These are phyloP conservation scores for Metarhizium rileyi DNA, from an alignment of 2,329 filamentous ascomycete species.

Conservation along the genomic window DNA sequence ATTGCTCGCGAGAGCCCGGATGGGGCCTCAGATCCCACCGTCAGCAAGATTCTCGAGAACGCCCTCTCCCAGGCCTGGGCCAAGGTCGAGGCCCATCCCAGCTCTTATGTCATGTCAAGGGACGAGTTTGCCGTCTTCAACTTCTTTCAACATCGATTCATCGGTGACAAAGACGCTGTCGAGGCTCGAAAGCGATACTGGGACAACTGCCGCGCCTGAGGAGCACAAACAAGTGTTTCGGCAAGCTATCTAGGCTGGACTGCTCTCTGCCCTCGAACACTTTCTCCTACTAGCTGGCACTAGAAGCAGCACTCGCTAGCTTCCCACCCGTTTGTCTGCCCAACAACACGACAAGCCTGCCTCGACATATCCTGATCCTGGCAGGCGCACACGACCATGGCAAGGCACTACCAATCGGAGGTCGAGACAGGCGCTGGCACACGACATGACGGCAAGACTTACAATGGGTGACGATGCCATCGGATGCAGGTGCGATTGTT, in stretches of 20 bases:
- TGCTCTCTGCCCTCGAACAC: background rate
- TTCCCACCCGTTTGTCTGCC: background rate
- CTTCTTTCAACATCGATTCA: constrained; percentile 63
- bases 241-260: background rate
- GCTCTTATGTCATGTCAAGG: constrained; percentile 61
- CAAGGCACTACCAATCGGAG: background rate
- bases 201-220: constrained; percentile 32
- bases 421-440: no score
- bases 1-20: constrained; percentile 65
- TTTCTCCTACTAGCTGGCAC: background rate
- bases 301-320: background rate
- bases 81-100: constrained; percentile 53
- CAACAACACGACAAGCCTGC: background rate
- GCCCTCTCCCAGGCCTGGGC: constrained; percentile 57
- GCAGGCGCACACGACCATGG: background rate
- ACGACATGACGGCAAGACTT: no score
- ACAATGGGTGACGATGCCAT: no score
- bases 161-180: constrained; percentile 38
- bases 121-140: constrained; percentile 85
- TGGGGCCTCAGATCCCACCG: constrained; percentile 50
- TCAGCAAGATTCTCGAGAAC: constrained; percentile 55
- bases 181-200: constrained; percentile 43
- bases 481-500: no score
- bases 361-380: background rate
- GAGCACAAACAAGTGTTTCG: background rate